Conservation (phyloP, 441 rosid species). For the Pelargonium citronellum region DNA sequence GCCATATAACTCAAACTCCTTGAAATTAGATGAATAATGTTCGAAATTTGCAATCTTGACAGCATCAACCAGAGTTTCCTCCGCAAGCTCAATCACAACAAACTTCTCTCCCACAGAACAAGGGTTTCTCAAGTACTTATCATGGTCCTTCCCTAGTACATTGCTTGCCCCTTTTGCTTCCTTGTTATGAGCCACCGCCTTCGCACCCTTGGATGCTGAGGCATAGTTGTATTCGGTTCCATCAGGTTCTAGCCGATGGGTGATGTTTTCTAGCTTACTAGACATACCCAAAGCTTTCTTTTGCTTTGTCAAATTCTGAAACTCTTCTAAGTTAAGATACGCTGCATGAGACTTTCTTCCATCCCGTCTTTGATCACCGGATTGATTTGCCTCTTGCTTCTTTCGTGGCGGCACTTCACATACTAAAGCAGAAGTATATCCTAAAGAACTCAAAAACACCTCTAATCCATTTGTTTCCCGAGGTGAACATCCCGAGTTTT, state of each 20-base stretch:
- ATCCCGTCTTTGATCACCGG: conserved; percentile 20
- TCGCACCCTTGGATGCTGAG: conserved; percentile 82
- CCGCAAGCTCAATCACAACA: conserved; percentile 76
- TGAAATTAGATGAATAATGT: conserved; percentile 82
- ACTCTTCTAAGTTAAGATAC: conserved; percentile 72
- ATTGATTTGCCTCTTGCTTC: conserved; percentile 18
- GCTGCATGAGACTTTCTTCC: conserved; percentile 31
- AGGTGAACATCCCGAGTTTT: conserved; percentile 34
- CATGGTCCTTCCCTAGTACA: conserved; percentile 69
- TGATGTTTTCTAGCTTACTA: conserved; percentile 48
- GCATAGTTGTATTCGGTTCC: conserved; percentile 84
- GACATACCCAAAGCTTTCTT: conserved; percentile 46
- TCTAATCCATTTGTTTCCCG: conserved; percentile 33
- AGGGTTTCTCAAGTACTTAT: conserved; percentile 90
- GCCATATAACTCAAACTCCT: conserved; percentile 70
- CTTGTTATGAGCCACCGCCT: conserved; percentile 69
- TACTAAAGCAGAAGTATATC: conserved; percentile 34
- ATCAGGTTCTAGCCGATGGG: conserved; percentile 80
- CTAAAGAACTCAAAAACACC: conserved; percentile 43
- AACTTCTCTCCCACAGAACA: conserved; percentile 85
- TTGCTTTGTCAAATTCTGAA: conserved; percentile 54
- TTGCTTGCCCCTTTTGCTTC: conserved; percentile 89
- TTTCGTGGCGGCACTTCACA: conserved; percentile 35
- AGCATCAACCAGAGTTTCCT: conserved; percentile 85
- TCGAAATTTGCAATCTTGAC: conserved; percentile 80